Percentiles rank a stretch among this genome's conserved stretches.
Evolutionary conservation across 192 early-diverging fungal species (phyloP).

Genomic region (Chytriomyces hyalinus): DNA sequence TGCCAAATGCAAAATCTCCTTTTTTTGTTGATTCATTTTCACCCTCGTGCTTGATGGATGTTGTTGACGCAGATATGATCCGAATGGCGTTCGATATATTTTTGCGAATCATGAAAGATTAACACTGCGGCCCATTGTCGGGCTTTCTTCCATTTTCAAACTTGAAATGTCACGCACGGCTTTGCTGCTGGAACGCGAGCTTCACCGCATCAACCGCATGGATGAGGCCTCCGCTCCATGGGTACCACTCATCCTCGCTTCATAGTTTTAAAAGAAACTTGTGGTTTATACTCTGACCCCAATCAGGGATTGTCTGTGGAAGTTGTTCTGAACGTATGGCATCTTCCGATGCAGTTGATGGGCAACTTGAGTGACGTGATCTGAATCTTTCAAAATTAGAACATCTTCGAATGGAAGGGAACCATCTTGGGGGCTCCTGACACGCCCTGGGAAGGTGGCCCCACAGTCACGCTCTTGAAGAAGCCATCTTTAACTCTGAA

Average conservation of each 20-base stretch:
- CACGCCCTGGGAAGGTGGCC: constrained; percentile 55
- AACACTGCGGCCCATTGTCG: too few relatives aligned
- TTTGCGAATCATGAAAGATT: too few relatives aligned
- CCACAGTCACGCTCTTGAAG: too few relatives aligned
- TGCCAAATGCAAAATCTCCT: too few relatives aligned
- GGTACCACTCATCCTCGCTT: constrained; percentile 21
- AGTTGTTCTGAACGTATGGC: constrained; percentile 26
- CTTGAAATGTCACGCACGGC: constrained; percentile 45
- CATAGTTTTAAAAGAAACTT: too few relatives aligned
- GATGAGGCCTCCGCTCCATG: constrained; percentile 26
- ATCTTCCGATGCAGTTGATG: background rate
- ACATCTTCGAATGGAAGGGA: constrained; percentile 54
- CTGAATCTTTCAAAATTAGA: background rate
- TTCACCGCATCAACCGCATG: constrained; percentile 36
- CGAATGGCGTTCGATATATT: too few relatives aligned
- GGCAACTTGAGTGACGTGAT: background rate
- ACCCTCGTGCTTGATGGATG: too few relatives aligned
- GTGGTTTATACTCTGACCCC: background rate
- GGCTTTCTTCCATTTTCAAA: too few relatives aligned
- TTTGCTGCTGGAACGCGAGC: constrained; percentile 50
- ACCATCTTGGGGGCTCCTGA: constrained; percentile 49
- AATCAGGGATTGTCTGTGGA: constrained; percentile 46
- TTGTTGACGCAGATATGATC: too few relatives aligned
- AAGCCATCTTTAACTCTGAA: too few relatives aligned
- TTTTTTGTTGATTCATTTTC: too few relatives aligned